phyloP scores from a whole-genome alignment of 2,329 filamentous ascomycete genomes.

The Xylariaceae sp. region DNA sequence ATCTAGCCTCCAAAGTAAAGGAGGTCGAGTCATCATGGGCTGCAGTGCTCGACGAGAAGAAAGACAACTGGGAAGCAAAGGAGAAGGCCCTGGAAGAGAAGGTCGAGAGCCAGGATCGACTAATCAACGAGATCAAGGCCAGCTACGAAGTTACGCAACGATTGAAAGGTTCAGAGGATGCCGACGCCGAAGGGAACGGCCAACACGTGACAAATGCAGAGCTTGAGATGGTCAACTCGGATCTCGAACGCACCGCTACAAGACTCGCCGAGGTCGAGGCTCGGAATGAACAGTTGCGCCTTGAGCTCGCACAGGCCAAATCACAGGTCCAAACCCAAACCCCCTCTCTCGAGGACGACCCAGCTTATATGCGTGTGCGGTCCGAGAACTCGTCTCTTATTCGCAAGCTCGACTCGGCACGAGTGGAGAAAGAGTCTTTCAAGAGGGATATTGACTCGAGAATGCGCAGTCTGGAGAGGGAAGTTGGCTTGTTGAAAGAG shows the following conservation, averaged over 20 bases:
- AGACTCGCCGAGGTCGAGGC: slow-evolving; percentile 87
- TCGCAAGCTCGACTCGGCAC: slow-evolving; percentile 77
- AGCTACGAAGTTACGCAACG: slow-evolving; percentile 95
- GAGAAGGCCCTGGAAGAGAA: slow-evolving; percentile 91
- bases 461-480: slow-evolving; percentile 74
- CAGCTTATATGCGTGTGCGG: slow-evolving; percentile 78
- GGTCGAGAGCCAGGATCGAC: slow-evolving; percentile 84
- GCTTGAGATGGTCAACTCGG: slow-evolving; percentile 86
- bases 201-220: slow-evolving; percentile 79
- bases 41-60: slow-evolving; percentile 86
- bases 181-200: slow-evolving; percentile 51
- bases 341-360: slow-evolving; percentile 77
- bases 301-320: slow-evolving; percentile 86
- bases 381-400: slow-evolving; percentile 92
- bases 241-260: slow-evolving; percentile 83
- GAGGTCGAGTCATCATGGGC: slow-evolving; percentile 89
- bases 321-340: slow-evolving; percentile 63
- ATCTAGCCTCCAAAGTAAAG: slow-evolving; percentile 74
- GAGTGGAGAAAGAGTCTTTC: slow-evolving; percentile 78
- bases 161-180: slow-evolving; percentile 67
- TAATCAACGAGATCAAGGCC: slow-evolving; percentile 92
- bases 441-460: slow-evolving; percentile 73
- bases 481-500: slow-evolving; percentile 67
- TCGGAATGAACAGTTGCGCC: slow-evolving; percentile 85
- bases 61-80: slow-evolving; percentile 93